Evolutionary conservation across 805 yeast species (phyloP).

Genomic region (Jamesozyma lodderae): DNA sequence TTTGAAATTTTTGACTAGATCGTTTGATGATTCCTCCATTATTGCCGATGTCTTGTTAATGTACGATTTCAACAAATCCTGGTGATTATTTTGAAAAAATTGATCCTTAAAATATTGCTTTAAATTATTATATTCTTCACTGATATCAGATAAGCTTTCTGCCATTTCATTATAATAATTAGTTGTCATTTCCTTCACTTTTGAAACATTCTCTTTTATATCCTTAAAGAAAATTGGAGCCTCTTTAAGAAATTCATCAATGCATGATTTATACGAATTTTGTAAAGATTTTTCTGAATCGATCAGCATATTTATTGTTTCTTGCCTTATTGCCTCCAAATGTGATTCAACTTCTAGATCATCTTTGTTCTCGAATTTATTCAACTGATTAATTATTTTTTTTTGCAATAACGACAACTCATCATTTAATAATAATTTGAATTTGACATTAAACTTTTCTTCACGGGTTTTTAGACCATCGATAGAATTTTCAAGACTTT

Average conservation of each 20-base stretch:
- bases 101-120: slow-evolving; percentile 25
- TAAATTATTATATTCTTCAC: slow-evolving; percentile 27
- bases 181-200: slow-evolving; percentile 12
- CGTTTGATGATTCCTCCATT: slow-evolving; percentile 18
- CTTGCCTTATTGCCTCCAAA: slow-evolving; percentile 14
- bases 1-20: slow-evolving; percentile 15
- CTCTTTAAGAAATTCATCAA: slow-evolving; percentile 17
- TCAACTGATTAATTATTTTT: slow-evolving; percentile 12
- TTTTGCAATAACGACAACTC: slow-evolving; percentile 15
- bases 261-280: slow-evolving; percentile 18
- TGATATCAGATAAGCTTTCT: slow-evolving; percentile 24
- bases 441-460: slow-evolving; percentile 12
- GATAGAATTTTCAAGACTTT: slow-evolving; percentile 16
- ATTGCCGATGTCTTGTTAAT: slow-evolving; percentile 19
- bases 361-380: slow-evolving; percentile 6
- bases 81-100: slow-evolving; percentile 25
- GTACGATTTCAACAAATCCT: slow-evolving; percentile 19
- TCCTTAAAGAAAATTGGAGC: slow-evolving; percentile 17
- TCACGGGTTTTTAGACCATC: slow-evolving; percentile 18
- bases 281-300: slow-evolving; percentile 14
- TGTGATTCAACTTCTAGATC: slow-evolving; percentile 13
- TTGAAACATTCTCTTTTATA: slow-evolving; percentile 13
- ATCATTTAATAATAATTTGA: slow-evolving; percentile 18
- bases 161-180: slow-evolving; percentile 16
- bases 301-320: slow-evolving; percentile 12